Evolutionary conservation across 352 stramenopile species (phyloP), one percentile per base, ranked within the genome.

Genomic region (Globisporangium takayamanum): DNA sequence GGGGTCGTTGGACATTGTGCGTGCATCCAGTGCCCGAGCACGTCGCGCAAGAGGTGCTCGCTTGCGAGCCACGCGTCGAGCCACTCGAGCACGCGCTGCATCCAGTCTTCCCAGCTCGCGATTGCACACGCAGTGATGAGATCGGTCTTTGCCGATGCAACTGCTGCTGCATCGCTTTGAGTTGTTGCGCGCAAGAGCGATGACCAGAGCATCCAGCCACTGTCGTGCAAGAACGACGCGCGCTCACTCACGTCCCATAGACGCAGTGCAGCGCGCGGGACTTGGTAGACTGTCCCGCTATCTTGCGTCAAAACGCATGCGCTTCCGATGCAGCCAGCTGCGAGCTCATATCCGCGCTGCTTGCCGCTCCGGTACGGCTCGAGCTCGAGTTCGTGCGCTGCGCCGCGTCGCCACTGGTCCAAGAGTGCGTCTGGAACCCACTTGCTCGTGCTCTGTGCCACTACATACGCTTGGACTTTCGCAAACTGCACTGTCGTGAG

Each of bases 401-500:
- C 20, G 15, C 82, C 82, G 39, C 80, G 78, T 50, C 79, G 74
- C 82, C 82, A 92, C 45, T 87, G 72, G 68, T 89, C 75, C 4
- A 86, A 37, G 8, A 92, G n/a, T 0, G 69, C 55, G 26, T 74
- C 76, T 11, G 58, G 45, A 5, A 89, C 53, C 73, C 81, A 89
- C 0, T 57, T 16, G 0, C 46, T 33, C 48, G 60, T 26, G 63
- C 59, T 6, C 5, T 70, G 62, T 1, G 50, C 53, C 3, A 53
- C 55, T 14, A 89, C 63, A 68, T 80, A 89, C 15, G 50, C 33
- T 8, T 72, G 68, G 12, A 92, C 54, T 2, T 37, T 50, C 1
- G 62, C 57, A 5, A 83, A 50, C 39, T 92, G 78, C 5, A 52
- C 53, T 0, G 39, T 15, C 0, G 69, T 76, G 37, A 87, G 52